Percentiles rank a stretch among this genome's conserved stretches.
These are phyloP conservation scores for Diplodia sapinea DNA, from an alignment of 2,329 filamentous ascomycete genomes.

Conservation along the genomic window DNA sequence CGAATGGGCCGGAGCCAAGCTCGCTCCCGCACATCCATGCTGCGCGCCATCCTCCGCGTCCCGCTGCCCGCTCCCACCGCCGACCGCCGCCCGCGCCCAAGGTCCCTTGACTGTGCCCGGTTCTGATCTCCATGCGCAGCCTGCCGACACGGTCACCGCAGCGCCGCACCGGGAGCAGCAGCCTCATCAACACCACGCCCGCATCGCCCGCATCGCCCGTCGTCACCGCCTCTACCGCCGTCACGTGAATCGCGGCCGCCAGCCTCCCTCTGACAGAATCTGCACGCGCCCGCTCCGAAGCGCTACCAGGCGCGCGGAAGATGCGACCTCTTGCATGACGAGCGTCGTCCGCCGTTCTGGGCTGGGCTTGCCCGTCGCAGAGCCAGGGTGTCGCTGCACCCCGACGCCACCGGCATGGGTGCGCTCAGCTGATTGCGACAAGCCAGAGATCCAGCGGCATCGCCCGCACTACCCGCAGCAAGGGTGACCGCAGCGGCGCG, in stretches of 20 bases:
- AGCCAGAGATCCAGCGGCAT: conserved; percentile 28
- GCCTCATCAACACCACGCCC: not conserved
- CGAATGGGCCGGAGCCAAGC: conserved; percentile 5
- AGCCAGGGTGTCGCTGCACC: conserved; percentile 22
- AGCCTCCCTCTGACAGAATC: conserved; percentile 8
- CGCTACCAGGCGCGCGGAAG: conserved; percentile 27
- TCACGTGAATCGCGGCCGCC: not conserved
- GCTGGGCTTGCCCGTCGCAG: conserved; percentile 22
- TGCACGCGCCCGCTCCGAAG: conserved; percentile 30
- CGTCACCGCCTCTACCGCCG: not conserved
- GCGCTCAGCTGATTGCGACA: conserved; percentile 29
- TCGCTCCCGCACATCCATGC: conserved; percentile 15
- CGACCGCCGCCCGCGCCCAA: not conserved
- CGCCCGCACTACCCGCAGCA: conserved; percentile 30
- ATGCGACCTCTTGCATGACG: conserved; percentile 26
- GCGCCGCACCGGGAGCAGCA: not conserved
- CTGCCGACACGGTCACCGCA: not conserved
- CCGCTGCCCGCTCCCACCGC: conserved; percentile 18
- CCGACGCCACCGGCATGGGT: conserved; percentile 29
- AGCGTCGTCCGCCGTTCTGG: conserved; percentile 20
- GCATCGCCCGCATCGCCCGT: not conserved
- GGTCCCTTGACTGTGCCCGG: conserved; percentile 4
- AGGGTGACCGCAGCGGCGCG: conserved; percentile 28
- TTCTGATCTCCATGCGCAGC: not conserved
- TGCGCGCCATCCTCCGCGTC: conserved; percentile 13